Percentiles rank a stretch among this genome's conserved stretches.
These are phyloP conservation scores for Neonectria ditissima DNA, from an alignment of 2,329 filamentous ascomycete genomes.

Conservation along the genomic window DNA sequence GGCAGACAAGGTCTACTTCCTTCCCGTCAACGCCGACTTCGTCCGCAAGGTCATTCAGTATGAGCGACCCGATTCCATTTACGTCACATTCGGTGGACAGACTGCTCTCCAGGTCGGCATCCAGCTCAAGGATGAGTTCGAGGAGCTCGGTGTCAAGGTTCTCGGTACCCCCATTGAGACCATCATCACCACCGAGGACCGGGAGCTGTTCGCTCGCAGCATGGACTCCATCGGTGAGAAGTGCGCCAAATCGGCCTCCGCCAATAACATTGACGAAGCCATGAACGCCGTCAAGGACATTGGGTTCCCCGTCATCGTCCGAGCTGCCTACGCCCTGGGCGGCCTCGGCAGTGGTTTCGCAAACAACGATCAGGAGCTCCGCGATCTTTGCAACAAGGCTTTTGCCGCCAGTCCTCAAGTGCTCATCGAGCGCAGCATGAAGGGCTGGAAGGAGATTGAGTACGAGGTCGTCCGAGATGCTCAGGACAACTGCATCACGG, in stretches of 20 bases:
- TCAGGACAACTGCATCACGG: conserved; percentile 98
- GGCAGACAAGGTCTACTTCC: conserved; percentile 98
- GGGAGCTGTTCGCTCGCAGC: conserved; percentile 95
- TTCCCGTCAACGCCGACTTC: conserved; percentile 96
- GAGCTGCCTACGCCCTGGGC: conserved; percentile 94
- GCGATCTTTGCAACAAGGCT: conserved; percentile 92
- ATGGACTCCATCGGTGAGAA: conserved; percentile 99
- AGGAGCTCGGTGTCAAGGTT: conserved; percentile 90
- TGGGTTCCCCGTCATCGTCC: conserved; percentile 95
- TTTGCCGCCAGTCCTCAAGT: conserved; percentile 96
- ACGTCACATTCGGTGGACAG: conserved; percentile 97
- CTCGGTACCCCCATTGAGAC: conserved; percentile 97
- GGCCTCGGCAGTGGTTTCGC: conserved; percentile 96
- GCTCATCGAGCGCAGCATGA: conserved; percentile 97
- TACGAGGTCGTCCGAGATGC: conserved; percentile 98
- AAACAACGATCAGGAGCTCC: conserved; percentile 83
- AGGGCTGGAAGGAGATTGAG: conserved; percentile 99
- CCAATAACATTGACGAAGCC: conserved; percentile 88
- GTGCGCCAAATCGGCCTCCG: conserved; percentile 96
- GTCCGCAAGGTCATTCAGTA: conserved; percentile 97
- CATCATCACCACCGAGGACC: conserved; percentile 98
- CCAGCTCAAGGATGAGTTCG: conserved; percentile 97
- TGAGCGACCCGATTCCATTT: conserved; percentile 95
- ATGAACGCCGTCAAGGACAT: conserved; percentile 90
- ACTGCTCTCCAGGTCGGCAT: conserved; percentile 98